Evolutionary conservation across 2,329 filamentous ascomycete genomes (phyloP), one percentile per base, ranked within the genome.

Genomic region (Pyrenophora graminea): DNA sequence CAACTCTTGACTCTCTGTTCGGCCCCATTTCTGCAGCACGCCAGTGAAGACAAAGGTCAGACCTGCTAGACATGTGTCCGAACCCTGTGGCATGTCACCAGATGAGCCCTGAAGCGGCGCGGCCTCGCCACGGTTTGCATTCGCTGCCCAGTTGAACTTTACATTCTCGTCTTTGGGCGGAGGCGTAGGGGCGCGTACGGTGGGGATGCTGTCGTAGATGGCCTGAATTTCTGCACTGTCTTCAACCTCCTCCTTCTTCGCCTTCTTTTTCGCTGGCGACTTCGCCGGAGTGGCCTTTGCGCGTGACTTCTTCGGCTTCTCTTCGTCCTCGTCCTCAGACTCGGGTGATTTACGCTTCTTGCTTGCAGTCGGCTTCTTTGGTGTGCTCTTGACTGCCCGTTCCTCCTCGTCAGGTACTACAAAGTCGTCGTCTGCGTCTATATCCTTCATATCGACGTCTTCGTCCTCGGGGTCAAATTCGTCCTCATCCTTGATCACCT

Each of bases 21-120:
- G 86, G 38, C 89, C 86, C 49, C 97, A 83, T 0, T 84, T 86
- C 54, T 89, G 83, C 33, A 97, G 79, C 19, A 97, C 81, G 19
- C 94, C 94, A 0, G 95, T 99, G 66, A 99, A 99, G 23, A 99
- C 94, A 68, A 99, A 99, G 0, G 85, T 89, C 48, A 97, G 80
- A 0, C 95, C 94, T 47, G 87, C 86, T 48, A 99, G 82, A 69
- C 94, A 99, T 63, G 97, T 95, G 9, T 94, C 90, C 45, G 86
- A 86, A 6, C 94, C 94, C 17, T 84, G 82, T 0, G 94, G 94
- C 42, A 97, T 77, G 13, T 96, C 90, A 25, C 80, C 45, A 2
- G 62, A 84, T 8, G 81, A 77, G 9, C 85, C 85, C 18, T 83
- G 79, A 41, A 82, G 82, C 6, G 84, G 83, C 15, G 90, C 83